Evolutionary conservation across 805 yeast species (phyloP).

Genomic region (Maudiozyma pseudohumilis): DNA sequence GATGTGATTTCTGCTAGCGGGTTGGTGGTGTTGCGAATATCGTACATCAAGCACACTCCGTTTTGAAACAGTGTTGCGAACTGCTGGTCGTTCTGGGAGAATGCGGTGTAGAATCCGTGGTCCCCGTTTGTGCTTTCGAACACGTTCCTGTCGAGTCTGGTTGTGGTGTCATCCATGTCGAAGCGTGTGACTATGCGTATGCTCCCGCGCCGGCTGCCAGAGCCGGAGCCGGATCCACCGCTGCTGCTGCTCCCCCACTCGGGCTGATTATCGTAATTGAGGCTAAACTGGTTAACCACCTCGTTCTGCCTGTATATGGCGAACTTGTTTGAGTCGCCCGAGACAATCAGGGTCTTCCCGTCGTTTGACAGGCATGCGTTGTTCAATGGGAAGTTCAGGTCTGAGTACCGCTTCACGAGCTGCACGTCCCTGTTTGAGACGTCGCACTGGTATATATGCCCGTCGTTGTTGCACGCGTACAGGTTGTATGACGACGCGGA

Average conservation of each 20-base stretch:
- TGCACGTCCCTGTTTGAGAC: slow-evolving; percentile 40
- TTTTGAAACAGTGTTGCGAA: slow-evolving; percentile 81
- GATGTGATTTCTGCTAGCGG: slow-evolving; percentile 51
- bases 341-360: slow-evolving; percentile 45
- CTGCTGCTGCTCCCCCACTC: slow-evolving; percentile 26
- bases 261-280: slow-evolving; percentile 21
- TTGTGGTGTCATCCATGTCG: slow-evolving; percentile 21
- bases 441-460: slow-evolving; percentile 54
- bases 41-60: slow-evolving; percentile 71
- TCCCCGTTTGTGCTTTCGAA: slow-evolving; percentile 51
- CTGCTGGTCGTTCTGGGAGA: slow-evolving; percentile 61
- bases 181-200: slow-evolving; percentile 24
- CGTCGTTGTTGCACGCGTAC: slow-evolving; percentile 77
- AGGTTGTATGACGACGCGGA: slow-evolving; percentile 42
- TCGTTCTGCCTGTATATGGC: slow-evolving; percentile 39
- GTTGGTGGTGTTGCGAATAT: slow-evolving; percentile 47
- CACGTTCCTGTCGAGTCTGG: slow-evolving; percentile 26
- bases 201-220: not conserved
- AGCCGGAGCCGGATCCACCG: slow-evolving; percentile 18
- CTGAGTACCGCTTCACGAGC: slow-evolving; percentile 33
- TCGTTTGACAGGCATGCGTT: slow-evolving; percentile 65
- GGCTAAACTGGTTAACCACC: slow-evolving; percentile 19
- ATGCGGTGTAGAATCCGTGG: slow-evolving; percentile 75
- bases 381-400: slow-evolving; percentile 60
- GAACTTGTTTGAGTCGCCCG: slow-evolving; percentile 70